Percentiles rank a stretch among this genome's conserved stretches.
Evolutionary conservation across 2,329 filamentous ascomycete genomes (phyloP).

Genomic region (Diplocarpon rosae): DNA sequence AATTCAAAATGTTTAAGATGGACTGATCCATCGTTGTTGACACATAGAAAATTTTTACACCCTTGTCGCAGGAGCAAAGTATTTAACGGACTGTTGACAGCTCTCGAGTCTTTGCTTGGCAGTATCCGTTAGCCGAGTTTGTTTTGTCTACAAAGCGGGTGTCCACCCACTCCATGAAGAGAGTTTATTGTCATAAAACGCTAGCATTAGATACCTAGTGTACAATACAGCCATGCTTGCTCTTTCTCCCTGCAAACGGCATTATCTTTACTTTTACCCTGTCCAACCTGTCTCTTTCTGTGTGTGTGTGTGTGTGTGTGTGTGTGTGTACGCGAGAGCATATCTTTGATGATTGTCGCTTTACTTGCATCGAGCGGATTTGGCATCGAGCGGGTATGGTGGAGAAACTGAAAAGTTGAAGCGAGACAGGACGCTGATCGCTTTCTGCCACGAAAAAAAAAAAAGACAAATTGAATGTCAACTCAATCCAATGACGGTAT

Average conservation of each 20-base stretch:
- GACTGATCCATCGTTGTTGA: background rate
- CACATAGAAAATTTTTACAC: background rate
- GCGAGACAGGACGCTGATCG: conserved; percentile 14
- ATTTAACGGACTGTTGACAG: background rate
- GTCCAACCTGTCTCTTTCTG: too few species aligned
- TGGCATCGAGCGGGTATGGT: conserved; percentile 20
- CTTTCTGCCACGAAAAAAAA: conserved; percentile 14
- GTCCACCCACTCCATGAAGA: background rate
- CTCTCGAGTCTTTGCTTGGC: background rate
- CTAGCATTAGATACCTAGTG: conserved; percentile 13
- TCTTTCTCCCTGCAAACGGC: conserved; percentile 1
- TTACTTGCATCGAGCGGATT: background rate
- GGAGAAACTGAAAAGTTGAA: conserved; percentile 7
- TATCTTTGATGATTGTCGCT: conserved; percentile 5
- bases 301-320: background rate
- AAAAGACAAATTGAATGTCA: background rate
- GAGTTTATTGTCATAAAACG: conserved; percentile 1
- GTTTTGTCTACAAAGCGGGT: background rate
- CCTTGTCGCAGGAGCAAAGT: background rate
- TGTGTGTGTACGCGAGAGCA: too few species aligned
- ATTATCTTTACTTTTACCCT: too few species aligned
- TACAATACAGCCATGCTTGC: conserved; percentile 9
- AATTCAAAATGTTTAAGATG: conserved; percentile 18
- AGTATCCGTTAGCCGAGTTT: background rate
- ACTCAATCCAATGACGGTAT: conserved; percentile 4